Conservation (phyloP, 176 grass and related monocot species). For the Aegilops speltoides region DNA sequence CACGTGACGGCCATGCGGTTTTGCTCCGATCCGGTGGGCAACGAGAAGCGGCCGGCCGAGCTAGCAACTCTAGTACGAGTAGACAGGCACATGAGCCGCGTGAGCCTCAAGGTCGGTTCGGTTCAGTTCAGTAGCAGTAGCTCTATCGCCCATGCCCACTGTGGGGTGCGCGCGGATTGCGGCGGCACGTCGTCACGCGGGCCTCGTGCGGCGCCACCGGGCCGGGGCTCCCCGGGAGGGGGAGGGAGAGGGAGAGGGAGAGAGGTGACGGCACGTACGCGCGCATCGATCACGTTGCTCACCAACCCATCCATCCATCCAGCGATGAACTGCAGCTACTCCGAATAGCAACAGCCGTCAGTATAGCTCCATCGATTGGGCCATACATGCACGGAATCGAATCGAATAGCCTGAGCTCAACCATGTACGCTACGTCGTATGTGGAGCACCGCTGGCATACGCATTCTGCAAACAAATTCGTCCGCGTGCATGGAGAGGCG, state of each 20-base stretch:
- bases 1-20: conserved; percentile 42
- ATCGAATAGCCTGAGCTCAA: no score
- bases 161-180: background rate
- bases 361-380: no score
- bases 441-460: no score
- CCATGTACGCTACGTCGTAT: no score
- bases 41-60: background rate
- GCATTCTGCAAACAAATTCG: background rate
- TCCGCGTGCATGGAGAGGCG: background rate
- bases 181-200: background rate
- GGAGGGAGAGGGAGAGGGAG: background rate
- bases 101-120: background rate
- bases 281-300: background rate
- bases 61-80: no score
- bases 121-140: background rate
- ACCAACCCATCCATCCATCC: background rate
- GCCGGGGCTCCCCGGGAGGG: no score
- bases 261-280: background rate
- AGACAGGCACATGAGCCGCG: background rate
- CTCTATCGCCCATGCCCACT: background rate
- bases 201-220: background rate
- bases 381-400: no score
- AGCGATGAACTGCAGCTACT: no score
- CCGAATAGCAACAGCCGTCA: no score
- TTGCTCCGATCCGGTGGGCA: background rate